These are phyloP conservation scores for Verticillium longisporum DNA, from an alignment of 2,329 filamentous ascomycete genomes.

Conservation along the genomic window DNA sequence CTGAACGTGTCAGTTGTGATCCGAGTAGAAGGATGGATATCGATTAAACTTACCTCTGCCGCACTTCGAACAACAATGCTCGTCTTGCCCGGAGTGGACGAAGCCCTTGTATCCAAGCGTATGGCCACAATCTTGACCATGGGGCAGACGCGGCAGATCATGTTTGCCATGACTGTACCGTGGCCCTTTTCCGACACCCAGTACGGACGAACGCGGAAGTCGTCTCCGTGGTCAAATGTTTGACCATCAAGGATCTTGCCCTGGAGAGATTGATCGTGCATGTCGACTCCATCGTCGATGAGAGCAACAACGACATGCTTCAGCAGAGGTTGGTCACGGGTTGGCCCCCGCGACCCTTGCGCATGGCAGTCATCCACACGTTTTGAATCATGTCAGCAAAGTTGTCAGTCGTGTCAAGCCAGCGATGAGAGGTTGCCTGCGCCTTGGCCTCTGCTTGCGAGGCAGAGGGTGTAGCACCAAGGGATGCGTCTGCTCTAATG, in stretches of 20 bases:
- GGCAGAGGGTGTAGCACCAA: background rate
- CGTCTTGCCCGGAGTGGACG: slow-evolving; percentile 16
- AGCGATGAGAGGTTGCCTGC: slow-evolving; percentile 6
- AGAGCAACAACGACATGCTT: slow-evolving; percentile 22
- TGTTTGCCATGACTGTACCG: slow-evolving; percentile 20
- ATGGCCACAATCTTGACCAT: slow-evolving; percentile 18
- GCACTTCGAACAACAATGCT: slow-evolving; percentile 13
- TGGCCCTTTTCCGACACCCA: slow-evolving; percentile 7
- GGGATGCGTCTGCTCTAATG: background rate
- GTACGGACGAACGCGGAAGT: background rate
- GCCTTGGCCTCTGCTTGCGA: slow-evolving; percentile 6
- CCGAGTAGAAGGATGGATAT: background rate
- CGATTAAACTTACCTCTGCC: slow-evolving; percentile 14
- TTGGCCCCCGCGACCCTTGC: background rate
- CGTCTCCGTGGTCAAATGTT: slow-evolving; percentile 16
- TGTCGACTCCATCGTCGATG: slow-evolving; percentile 31
- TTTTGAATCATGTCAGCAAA: slow-evolving; percentile 14
- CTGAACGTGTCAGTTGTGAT: slow-evolving; percentile 8
- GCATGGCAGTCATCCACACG: slow-evolving; percentile 1
- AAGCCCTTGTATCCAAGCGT: slow-evolving; percentile 7
- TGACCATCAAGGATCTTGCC: slow-evolving; percentile 16
- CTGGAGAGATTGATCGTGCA: slow-evolving; percentile 14
- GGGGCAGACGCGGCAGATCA: slow-evolving; percentile 17
- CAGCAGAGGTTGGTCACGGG: background rate
- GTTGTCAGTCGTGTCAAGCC: slow-evolving; percentile 13